Evolutionary conservation across 2,329 filamentous ascomycete genomes (phyloP), one percentile per base, ranked within the genome.

Genomic region (Rhynchosporium secalis): DNA sequence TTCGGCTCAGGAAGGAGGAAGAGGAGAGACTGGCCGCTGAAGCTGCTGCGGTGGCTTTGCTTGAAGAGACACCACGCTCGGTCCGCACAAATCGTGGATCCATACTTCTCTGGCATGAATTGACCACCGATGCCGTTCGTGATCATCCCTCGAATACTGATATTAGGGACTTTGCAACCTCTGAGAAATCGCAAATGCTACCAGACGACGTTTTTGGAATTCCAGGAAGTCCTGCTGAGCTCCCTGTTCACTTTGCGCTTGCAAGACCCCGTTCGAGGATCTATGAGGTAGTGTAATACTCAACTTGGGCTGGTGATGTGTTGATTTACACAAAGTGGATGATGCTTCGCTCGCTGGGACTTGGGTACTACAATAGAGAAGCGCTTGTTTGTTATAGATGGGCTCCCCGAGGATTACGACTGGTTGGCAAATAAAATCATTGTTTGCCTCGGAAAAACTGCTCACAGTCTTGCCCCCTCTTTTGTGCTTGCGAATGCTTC

Each of bases 21-120:
- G 52, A 56, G 38, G 6, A 56, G 26, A 38, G 10, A 26, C 36
- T 36, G 31, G 48, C 31, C 12, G 48, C 48, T 31, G 52, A 45
- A n/a, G 38, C 26, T 31, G 38, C 43, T 20, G 33, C 33, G 9
- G 33, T 2, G 5, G 5, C 9, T 10, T 36, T 36, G 33, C 6
- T 10, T 5, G 33, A 5, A 10, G 6, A 36, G 33, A 5, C 33
- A 36, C 26, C 10, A 20, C 38, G 38, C 4, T 45, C 52, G 6
- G 15, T 56, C 15, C 52, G 52, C 52, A 45, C 52, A 3, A 43
- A 56, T 33, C 38, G 52, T 9, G 52, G 52, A 10, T 56, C 52
- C 9, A 26, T 31, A 4, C 41, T 56, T 4, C 3, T 56, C 15
- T 45, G 43, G 41, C 26, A 13, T 6, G 52, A 56, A 20, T 31